Conservation (phyloP, 1,139 yeast genomes). For the Saccharomyces hybrid region DNA sequence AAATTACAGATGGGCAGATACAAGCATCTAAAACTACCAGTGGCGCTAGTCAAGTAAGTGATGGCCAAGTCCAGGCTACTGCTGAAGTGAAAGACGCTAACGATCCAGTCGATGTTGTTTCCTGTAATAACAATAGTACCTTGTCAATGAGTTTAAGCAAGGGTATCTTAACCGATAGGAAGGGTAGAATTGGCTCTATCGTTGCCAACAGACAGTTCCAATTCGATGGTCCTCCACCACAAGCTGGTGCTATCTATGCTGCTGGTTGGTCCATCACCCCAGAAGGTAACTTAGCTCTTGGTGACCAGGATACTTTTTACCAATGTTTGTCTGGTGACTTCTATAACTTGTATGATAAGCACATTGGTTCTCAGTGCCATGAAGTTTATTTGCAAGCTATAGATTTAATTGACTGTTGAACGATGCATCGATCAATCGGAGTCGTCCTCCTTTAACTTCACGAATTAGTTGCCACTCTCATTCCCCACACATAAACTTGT, state of each 20-base stretch:
- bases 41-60: slow-evolving; percentile 3
- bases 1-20: slow-evolving; percentile 13
- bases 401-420: slow-evolving; percentile 55
- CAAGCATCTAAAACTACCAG: slow-evolving; percentile 7
- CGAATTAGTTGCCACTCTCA: background rate
- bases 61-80: slow-evolving; percentile 4
- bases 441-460: background rate
- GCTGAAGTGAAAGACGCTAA: slow-evolving; percentile 4
- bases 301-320: slow-evolving; percentile 59
- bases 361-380: slow-evolving; percentile 58
- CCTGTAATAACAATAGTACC: slow-evolving; percentile 48
- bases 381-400: slow-evolving; percentile 59
- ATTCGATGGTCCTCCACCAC: slow-evolving; percentile 88
- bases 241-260: slow-evolving; percentile 82
- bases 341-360: slow-evolving; percentile 76
- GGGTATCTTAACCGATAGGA: slow-evolving; percentile 51
- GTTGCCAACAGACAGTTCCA: slow-evolving; percentile 87
- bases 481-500: background rate
- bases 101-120: slow-evolving; percentile 23
- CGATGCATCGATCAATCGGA: background rate
- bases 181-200: slow-evolving; percentile 74
- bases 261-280: slow-evolving; percentile 70
- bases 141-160: slow-evolving; percentile 49
- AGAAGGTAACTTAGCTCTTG: slow-evolving; percentile 66
- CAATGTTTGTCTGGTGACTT: slow-evolving; percentile 76